Evolutionary conservation across 2,329 filamentous ascomycete species (phyloP).

Genomic region (Penicillium sp.): DNA sequence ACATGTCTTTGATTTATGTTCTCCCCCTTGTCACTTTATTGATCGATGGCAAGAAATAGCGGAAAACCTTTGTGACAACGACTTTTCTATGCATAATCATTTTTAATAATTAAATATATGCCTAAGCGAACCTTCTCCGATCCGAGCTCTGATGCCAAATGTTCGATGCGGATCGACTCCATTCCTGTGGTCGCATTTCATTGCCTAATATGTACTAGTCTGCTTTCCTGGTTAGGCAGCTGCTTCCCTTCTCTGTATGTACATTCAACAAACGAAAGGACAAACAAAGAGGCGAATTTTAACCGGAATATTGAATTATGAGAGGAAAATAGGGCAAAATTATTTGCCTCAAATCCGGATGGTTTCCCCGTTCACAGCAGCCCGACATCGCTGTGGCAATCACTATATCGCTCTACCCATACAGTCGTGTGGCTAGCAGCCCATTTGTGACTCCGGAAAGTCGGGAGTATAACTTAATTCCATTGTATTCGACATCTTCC

Average conservation of each 20-base stretch:
- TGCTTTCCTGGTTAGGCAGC: not conserved
- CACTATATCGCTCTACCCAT: conserved; percentile 4
- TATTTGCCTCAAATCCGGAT: not conserved
- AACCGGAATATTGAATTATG: not conserved
- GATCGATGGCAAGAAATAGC: no score
- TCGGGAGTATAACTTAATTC: not conserved
- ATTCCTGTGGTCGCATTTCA: not conserved
- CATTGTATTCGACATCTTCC: conserved; percentile 7
- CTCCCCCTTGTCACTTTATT: no score
- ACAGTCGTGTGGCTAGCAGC: conserved; percentile 5
- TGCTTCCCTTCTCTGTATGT: not conserved
- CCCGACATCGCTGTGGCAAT: not conserved
- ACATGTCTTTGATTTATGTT: no score
- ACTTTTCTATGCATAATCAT: no score
- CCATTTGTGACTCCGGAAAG: not conserved
- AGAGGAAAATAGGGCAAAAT: not conserved
- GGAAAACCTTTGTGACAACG: no score
- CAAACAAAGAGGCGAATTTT: not conserved
- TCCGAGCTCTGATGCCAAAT: not conserved
- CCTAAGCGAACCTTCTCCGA: not conserved
- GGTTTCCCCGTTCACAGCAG: not conserved
- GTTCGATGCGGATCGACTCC: not conserved
- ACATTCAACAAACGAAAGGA: not conserved
- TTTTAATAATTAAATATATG: no score
- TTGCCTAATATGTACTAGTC: not conserved